Conservation (phyloP, 129 eudicot genomes). For the Calendula officinalis region DNA sequence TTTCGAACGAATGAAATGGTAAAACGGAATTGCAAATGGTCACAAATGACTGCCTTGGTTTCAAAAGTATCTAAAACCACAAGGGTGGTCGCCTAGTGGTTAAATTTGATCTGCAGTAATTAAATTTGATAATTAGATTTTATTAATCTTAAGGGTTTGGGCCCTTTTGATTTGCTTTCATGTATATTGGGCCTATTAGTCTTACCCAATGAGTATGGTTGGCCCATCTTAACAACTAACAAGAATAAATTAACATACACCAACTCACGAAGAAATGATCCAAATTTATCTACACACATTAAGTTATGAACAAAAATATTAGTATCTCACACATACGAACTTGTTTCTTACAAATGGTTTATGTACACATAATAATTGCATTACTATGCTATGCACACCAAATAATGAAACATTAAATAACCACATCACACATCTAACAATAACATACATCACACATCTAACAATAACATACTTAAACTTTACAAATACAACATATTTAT, state of each 20-base stretch:
- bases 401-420: slow-evolving; percentile 35
- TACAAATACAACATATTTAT: slow-evolving; percentile 23
- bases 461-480: background rate
- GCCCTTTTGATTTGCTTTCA: background rate
- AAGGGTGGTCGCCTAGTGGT: no score
- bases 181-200: background rate
- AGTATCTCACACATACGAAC: slow-evolving; percentile 23
- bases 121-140: no score
- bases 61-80: no score
- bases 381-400: slow-evolving; percentile 30
- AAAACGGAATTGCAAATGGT: no score
- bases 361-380: slow-evolving; percentile 28
- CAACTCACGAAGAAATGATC: no score
- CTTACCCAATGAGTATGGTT: no score
- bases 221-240: background rate
- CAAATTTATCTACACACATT: no score
- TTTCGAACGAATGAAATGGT: no score
- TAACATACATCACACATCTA: slow-evolving; percentile 29
- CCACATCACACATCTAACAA: slow-evolving; percentile 29
- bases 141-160: background rate
- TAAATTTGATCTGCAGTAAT: no score
- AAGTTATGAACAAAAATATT: background rate
- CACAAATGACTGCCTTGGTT: no score
- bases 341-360: slow-evolving; percentile 33
- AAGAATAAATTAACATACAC: background rate